phyloP scores from a whole-genome alignment of 352 stramenopile genomes.

The Phytopythium helicoides region DNA sequence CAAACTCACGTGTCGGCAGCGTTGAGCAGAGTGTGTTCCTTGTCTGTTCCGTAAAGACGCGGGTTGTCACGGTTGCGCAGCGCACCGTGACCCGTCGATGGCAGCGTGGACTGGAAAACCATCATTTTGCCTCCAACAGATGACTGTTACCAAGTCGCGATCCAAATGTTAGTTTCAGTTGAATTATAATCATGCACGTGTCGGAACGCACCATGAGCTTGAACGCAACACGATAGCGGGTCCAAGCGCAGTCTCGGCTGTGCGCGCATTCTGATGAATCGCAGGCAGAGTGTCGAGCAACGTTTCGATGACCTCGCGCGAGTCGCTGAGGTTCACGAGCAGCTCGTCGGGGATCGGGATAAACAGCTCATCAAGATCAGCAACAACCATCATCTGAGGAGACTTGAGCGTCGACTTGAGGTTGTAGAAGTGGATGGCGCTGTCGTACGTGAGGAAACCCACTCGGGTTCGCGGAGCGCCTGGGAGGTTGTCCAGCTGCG shows the following conservation, averaged over 20 bases:
- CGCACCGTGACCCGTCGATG: conserved; percentile 69
- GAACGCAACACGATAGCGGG: conserved; percentile 95
- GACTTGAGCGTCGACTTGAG: conserved; percentile 83
- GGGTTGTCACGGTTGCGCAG: conserved; percentile 85
- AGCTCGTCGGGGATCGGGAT: conserved; percentile 95
- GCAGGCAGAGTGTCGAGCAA: conserved; percentile 95
- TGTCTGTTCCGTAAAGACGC: conserved; percentile 79
- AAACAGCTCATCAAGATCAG: conserved; percentile 87
- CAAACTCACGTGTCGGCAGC: conserved; percentile 73
- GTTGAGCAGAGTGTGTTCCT: conserved; percentile 90
- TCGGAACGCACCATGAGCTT: conserved; percentile 93
- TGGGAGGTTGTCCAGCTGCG: conserved; percentile 78
- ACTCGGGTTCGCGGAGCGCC: conserved; percentile 72
- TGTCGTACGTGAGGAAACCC: conserved; percentile 88
- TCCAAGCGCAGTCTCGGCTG: conserved; percentile 76
- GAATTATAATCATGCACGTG: conserved; percentile 33
- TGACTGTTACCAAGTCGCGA: conserved; percentile 33
- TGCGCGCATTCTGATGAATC: conserved; percentile 84
- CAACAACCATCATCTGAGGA: conserved; percentile 89
- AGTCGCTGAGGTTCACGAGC: conserved; percentile 97
- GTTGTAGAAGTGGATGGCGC: conserved; percentile 88
- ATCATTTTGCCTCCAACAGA: conserved; percentile 88
- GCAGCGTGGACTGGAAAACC: conserved; percentile 85
- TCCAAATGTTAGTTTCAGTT: conserved; percentile 28
- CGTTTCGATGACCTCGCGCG: conserved; percentile 90